Evolutionary conservation across 2,329 filamentous ascomycete species (phyloP), one percentile per base, ranked within the genome.

Genomic region (Knufia petricola): DNA sequence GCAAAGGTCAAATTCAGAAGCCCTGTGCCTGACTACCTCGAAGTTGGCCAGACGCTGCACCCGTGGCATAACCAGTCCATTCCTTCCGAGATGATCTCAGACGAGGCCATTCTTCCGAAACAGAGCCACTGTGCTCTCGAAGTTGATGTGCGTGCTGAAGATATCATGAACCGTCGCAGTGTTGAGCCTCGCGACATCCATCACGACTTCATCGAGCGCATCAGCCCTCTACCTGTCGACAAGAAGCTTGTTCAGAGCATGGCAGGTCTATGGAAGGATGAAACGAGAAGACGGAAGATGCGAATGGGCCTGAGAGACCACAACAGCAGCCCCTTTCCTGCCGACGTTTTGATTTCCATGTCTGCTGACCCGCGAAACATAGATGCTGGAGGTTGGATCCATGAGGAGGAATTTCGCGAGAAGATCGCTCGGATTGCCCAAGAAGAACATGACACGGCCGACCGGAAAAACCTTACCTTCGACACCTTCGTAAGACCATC

Each of bases 231-330:
- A 17, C 70, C 78, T 0, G 65, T 74, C 0, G 81, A 86, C 55
- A 72, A 89, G 61, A 95, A 94, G 61, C 74, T 95, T 9, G 89
- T 98, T 3, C 82, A 87, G 60, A 98, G 92, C 55, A 90, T 98
- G 85, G 88, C 87, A 48, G 85, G 86, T 0, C 68, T 98, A 2
- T 98, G 92, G 92, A 82, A 81, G 61, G 87, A 95, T 58, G 92
- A 96, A 64, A 87, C 84, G 0, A 81, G 80, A 50, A 78, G 89
- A 38, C 78, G 89, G 26, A 90, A 85, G 64, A 73, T 77, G 41
- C 78, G 77, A 39, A 82, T 90, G 76, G 77, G 79, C 1, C 71
- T 83, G 40, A 68, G 68, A 4, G 73, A 79, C 54, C 74, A 79
- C 26, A 78, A 74, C 3, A 86, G 79, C 58, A 90, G 78, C 52